Conservation (phyloP, 164 flowering plant species). For the Nymphaea thermarum region DNA sequence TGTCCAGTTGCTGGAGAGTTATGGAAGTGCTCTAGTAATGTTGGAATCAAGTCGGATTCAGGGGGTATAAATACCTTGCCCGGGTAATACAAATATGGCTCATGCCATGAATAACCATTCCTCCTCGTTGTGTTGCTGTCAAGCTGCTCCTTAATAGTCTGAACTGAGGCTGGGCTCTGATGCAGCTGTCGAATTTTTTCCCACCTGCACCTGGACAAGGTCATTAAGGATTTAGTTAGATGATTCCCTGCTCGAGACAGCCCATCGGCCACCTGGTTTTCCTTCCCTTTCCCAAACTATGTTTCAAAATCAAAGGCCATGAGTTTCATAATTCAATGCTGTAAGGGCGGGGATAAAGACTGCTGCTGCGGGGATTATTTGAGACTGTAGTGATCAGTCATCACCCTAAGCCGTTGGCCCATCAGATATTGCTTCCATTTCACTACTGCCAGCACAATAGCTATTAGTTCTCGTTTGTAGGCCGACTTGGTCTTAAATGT, state of each 20-base stretch:
- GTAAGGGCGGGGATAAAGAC: not conserved
- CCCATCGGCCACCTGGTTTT: not conserved
- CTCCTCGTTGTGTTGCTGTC: too few relatives aligned
- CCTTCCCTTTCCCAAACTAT: not conserved
- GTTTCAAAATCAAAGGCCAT: not conserved
- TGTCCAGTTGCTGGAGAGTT: too few relatives aligned
- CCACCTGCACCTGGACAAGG: too few relatives aligned
- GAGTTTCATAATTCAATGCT: not conserved
- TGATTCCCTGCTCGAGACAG: not conserved
- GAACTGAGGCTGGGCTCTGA: too few relatives aligned
- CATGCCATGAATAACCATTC: too few relatives aligned
- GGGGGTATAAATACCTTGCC: too few relatives aligned
- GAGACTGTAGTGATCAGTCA: not conserved
- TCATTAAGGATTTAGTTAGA: not conserved
- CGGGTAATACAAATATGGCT: too few relatives aligned
- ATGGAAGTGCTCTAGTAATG: too few relatives aligned
- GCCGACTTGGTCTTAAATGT: not conserved
- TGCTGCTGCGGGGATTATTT: not conserved
- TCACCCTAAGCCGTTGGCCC: not conserved
- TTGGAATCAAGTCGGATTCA: too few relatives aligned
- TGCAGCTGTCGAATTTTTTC: too few relatives aligned
- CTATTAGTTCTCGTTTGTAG: not conserved
- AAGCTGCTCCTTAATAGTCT: too few relatives aligned
- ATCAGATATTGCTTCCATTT: not conserved
- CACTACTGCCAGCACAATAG: not conserved